phyloP scores from a whole-genome alignment of 2,329 filamentous ascomycete species.

The Cryphonectria carpinicola region DNA sequence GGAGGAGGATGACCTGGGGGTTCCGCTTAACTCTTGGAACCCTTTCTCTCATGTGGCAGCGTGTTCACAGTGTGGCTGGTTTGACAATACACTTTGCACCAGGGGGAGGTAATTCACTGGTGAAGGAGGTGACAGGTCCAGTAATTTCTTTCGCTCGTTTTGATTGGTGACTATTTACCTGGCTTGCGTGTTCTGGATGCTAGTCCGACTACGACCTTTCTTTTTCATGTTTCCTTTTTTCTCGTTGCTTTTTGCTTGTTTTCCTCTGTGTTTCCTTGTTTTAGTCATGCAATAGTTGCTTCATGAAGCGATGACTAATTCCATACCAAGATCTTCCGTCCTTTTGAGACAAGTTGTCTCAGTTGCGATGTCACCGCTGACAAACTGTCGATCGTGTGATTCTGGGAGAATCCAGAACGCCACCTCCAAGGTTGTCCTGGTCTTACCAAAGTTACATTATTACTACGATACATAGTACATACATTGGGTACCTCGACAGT shows the following conservation, averaged over 20 bases:
- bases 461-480: background rate
- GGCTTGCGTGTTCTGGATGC: too few relatives aligned
- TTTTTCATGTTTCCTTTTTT: too few relatives aligned
- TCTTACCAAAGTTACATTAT: background rate
- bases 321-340: background rate
- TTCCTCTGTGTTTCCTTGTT: too few relatives aligned
- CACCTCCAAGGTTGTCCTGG: too few relatives aligned
- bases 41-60: background rate
- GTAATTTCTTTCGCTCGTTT: background rate
- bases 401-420: too few relatives aligned
- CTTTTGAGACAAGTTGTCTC: background rate
- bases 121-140: background rate
- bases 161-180: too few relatives aligned
- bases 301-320: background rate
- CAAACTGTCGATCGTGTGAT: background rate
- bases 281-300: too few relatives aligned
- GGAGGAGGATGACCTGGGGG: background rate
- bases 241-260: too few relatives aligned
- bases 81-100: background rate
- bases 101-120: background rate
- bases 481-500: background rate
- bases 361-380: background rate
- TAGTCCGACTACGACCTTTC: too few relatives aligned
- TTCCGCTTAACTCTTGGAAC: background rate
- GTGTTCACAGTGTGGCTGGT: background rate